These are phyloP conservation scores for Rhizopogon rudus DNA, from an alignment of 768 basidiomycete species.

Conservation along the genomic window DNA sequence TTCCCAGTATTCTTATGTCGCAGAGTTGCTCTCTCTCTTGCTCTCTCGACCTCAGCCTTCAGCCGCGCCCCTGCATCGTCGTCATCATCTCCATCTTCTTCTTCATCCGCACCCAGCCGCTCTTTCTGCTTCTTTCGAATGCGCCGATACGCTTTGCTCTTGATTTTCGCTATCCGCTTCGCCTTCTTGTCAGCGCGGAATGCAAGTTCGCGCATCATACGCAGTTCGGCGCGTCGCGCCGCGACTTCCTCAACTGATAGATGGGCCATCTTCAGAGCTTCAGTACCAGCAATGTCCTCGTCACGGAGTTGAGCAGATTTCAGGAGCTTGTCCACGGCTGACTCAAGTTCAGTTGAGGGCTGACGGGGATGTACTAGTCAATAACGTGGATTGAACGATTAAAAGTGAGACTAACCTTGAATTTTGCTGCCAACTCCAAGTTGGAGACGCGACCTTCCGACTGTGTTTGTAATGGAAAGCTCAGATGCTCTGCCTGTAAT, in stretches of 20 bases:
- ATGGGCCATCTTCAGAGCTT: constrained; percentile 80
- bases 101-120: constrained; percentile 45
- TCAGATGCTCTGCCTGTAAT: constrained; percentile 75
- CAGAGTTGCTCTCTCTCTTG: constrained; percentile 85
- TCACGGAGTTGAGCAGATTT: constrained; percentile 80
- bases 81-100: constrained; percentile 42
- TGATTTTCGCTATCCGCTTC: constrained; percentile 89
- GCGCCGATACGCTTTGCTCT: constrained; percentile 88
- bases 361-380: constrained; percentile 21
- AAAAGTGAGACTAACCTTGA: constrained; percentile 51
- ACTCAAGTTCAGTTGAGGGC: constrained; percentile 85
- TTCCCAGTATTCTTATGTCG: constrained; percentile 85
- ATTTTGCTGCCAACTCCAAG: constrained; percentile 74
- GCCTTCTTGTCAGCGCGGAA: constrained; percentile 92
- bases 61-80: constrained; percentile 47
- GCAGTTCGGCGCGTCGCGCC: constrained; percentile 73
- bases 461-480: constrained; percentile 77
- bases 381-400: not conserved
- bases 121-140: constrained; percentile 77
- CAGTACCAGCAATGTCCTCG: constrained; percentile 69
- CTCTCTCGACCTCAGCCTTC: constrained; percentile 74
- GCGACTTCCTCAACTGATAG: constrained; percentile 84
- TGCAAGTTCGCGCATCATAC: constrained; percentile 87
- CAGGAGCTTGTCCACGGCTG: constrained; percentile 75
- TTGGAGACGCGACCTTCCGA: constrained; percentile 55